Evolutionary conservation across 2,329 filamentous ascomycete species (phyloP).

Genomic region (Fusarium heterosporum): DNA sequence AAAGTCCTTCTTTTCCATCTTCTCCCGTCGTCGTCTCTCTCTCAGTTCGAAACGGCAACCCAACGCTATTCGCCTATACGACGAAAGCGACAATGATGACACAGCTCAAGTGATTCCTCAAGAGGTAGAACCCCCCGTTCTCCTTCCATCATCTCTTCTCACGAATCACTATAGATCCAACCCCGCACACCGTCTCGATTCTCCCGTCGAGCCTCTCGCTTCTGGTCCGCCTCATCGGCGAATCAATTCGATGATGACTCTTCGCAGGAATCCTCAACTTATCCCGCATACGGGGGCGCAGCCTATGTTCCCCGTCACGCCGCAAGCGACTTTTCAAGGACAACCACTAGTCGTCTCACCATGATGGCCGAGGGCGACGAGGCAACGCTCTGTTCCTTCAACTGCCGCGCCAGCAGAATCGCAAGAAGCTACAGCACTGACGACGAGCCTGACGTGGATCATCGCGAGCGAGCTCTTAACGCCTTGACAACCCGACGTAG

Average conservation of each 20-base stretch:
- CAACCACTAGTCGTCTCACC: slow-evolving; percentile 32
- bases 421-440: slow-evolving; percentile 12
- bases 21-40: slow-evolving; percentile 29
- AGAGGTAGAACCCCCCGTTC: slow-evolving; percentile 12
- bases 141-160: neutral
- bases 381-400: slow-evolving; percentile 42
- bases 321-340: slow-evolving; percentile 47
- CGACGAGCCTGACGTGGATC: slow-evolving; percentile 28
- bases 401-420: slow-evolving; percentile 4
- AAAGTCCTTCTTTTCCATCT: slow-evolving; percentile 30
- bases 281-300: slow-evolving; percentile 19
- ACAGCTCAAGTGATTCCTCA: slow-evolving; percentile 9
- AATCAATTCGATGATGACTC: slow-evolving; percentile 34
- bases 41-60: slow-evolving; percentile 15
- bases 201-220: slow-evolving; percentile 39
- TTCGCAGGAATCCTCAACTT: slow-evolving; percentile 14
- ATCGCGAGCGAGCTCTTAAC: slow-evolving; percentile 35
- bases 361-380: slow-evolving; percentile 40
- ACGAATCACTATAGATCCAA: slow-evolving; percentile 8
- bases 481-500: slow-evolving; percentile 27
- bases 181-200: slow-evolving; percentile 22
- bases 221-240: slow-evolving; percentile 40
- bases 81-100: slow-evolving; percentile 28
- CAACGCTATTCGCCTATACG: slow-evolving; percentile 25
- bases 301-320: slow-evolving; percentile 49